Percentiles rank a stretch among this genome's conserved stretches.
phyloP scores from a whole-genome alignment of 2,329 filamentous ascomycete species.

The Penicillium italicum region DNA sequence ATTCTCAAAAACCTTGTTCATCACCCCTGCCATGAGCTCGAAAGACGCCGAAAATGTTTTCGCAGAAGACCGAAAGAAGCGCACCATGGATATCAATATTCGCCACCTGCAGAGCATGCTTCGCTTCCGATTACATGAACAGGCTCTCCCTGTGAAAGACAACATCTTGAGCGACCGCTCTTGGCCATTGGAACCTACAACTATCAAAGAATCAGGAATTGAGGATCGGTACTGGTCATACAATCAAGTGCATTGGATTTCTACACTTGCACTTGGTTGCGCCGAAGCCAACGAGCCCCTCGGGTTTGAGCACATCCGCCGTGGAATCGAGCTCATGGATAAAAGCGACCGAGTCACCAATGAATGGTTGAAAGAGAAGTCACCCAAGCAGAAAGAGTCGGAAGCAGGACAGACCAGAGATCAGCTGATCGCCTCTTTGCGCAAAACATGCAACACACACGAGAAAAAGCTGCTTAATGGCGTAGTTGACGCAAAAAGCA shows the following conservation, averaged over 20 bases:
- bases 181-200: constrained; percentile 30
- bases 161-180: constrained; percentile 30
- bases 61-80: constrained; percentile 47
- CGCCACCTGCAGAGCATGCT: constrained; percentile 64
- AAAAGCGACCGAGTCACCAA: constrained; percentile 39
- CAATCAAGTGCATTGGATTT: constrained; percentile 59
- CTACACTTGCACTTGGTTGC: constrained; percentile 52
- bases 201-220: constrained; percentile 41
- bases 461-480: constrained; percentile 80
- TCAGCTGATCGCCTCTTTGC: constrained; percentile 49
- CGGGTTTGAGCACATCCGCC: constrained; percentile 38
- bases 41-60: constrained; percentile 42
- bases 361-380: constrained; percentile 37
- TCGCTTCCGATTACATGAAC: constrained; percentile 36
- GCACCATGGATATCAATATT: constrained; percentile 58
- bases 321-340: constrained; percentile 40
- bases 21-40: constrained; percentile 49
- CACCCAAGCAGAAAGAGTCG: constrained; percentile 30
- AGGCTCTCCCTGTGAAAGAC: constrained; percentile 30
- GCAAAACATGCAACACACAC: constrained; percentile 64
- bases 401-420: constrained; percentile 35
- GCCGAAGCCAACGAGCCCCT: constrained; percentile 41
- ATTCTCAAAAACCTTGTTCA: constrained; percentile 52
- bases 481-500: constrained; percentile 74
- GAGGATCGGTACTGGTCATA: constrained; percentile 56